A percentile compares a stretch with the other conserved stretches of the same genome.
Conservation (phyloP, 345 rosid species). For the Geranium rotundifolium region DNA sequence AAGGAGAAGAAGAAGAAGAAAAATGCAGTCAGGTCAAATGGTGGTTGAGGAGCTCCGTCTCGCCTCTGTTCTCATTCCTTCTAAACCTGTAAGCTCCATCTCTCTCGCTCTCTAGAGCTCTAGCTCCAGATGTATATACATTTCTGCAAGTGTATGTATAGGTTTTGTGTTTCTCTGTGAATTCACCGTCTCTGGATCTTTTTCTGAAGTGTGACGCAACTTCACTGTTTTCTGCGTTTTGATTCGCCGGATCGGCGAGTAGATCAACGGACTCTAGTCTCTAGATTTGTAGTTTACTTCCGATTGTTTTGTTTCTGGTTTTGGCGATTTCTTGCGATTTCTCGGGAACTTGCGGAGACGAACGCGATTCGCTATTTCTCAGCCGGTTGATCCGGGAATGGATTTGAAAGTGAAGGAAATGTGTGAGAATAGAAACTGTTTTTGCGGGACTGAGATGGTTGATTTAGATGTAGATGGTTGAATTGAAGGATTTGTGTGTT, state of each 20-base stretch:
- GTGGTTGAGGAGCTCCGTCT: slow-evolving; percentile 13
- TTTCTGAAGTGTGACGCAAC: not conserved
- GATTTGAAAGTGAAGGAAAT: no score
- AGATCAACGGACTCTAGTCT: not conserved
- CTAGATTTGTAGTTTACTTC: not conserved
- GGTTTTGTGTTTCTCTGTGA: not conserved
- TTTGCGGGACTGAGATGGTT: not conserved
- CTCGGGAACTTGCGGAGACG: not conserved
- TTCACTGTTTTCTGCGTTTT: not conserved
- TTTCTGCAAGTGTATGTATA: not conserved
- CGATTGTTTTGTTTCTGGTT: not conserved
- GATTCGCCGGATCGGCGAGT: not conserved
- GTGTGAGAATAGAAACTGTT: not conserved
- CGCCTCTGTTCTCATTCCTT: slow-evolving; percentile 14
- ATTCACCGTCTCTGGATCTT: not conserved
- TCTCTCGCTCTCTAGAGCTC: not conserved
- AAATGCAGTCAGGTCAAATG: slow-evolving; percentile 20
- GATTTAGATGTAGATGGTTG: not conserved
- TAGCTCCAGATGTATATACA: not conserved
- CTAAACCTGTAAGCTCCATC: slow-evolving; percentile 10
- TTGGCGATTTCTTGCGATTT: not conserved
- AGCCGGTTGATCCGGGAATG: not conserved
- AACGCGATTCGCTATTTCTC: not conserved
- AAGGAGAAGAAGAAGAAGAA: not conserved
- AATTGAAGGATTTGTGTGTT: not conserved